Percentiles rank a stretch among this genome's conserved stretches.
phyloP scores from a whole-genome alignment of 495 filamentous ascomycete genomes.

The Margaritispora aquatica region DNA sequence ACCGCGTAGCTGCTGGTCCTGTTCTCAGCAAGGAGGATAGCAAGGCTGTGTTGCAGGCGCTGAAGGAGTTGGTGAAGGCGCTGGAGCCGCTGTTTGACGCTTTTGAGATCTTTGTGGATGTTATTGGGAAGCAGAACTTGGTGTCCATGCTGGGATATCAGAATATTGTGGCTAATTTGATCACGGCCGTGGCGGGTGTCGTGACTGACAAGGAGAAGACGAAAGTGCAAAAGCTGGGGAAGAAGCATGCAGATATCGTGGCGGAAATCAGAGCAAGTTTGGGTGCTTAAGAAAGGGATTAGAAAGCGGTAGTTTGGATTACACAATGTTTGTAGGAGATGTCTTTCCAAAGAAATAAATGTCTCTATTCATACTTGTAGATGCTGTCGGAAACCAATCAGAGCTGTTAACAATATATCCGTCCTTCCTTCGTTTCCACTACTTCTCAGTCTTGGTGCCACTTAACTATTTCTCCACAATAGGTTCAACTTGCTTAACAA shows the following conservation, averaged over 20 bases:
- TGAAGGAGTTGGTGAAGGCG: neutral
- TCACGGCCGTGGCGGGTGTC: neutral
- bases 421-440: neutral
- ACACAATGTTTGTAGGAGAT: neutral
- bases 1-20: neutral
- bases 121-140: neutral
- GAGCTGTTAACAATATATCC: neutral
- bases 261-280: neutral
- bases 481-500: neutral
- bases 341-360: neutral
- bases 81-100: neutral
- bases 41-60: neutral
- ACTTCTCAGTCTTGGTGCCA: neutral
- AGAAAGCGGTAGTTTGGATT: neutral
- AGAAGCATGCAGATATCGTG: neutral
- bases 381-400: neutral
- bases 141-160: neutral
- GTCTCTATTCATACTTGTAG: neutral
- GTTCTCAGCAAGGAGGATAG: neutral
- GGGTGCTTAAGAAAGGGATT: neutral
- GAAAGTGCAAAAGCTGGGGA: neutral
- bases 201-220: neutral
- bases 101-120: neutral
- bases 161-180: neutral
- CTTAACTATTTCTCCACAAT: too few relatives aligned